A percentile compares a stretch with the other conserved stretches of the same genome.
These are phyloP conservation scores for Solanum microdontum DNA, from an alignment of 257 asterid species.

Conservation along the genomic window DNA sequence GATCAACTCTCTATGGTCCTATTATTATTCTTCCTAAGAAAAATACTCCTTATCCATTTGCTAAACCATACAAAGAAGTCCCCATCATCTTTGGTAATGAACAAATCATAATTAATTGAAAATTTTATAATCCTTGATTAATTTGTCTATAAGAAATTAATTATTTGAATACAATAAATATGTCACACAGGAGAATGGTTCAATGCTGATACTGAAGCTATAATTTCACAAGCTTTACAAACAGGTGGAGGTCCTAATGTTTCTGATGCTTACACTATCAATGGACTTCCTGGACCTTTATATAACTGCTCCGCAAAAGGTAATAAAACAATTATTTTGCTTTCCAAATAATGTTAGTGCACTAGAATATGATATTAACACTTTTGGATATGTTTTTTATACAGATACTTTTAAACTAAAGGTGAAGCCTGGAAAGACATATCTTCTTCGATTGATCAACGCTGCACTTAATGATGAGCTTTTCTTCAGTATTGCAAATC, in stretches of 20 bases:
- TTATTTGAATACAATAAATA: background rate
- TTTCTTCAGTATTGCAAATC: slow-evolving; percentile 35
- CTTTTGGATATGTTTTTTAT: background rate
- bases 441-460: slow-evolving; percentile 42
- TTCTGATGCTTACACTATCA: background rate
- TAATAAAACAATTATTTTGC: background rate
- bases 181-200: slow-evolving; percentile 55
- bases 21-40: background rate
- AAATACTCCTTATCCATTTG: slow-evolving; percentile 35
- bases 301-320: slow-evolving; percentile 56
- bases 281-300: slow-evolving; percentile 45
- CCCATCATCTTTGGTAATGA: slow-evolving; percentile 24
- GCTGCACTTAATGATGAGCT: background rate
- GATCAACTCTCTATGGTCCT: slow-evolving; percentile 59
- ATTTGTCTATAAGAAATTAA: background rate
- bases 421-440: slow-evolving; percentile 45
- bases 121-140: background rate
- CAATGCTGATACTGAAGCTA: slow-evolving; percentile 48
- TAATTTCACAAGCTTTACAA: slow-evolving; percentile 42
- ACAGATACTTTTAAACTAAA: slow-evolving; percentile 42
- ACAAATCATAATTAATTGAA: no score
- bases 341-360: background rate
- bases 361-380: background rate
- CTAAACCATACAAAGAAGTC: slow-evolving; percentile 46
- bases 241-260: slow-evolving; percentile 42